Conservation (phyloP, 148 eudicot genomes). For the Rhododendron griersonianum region DNA sequence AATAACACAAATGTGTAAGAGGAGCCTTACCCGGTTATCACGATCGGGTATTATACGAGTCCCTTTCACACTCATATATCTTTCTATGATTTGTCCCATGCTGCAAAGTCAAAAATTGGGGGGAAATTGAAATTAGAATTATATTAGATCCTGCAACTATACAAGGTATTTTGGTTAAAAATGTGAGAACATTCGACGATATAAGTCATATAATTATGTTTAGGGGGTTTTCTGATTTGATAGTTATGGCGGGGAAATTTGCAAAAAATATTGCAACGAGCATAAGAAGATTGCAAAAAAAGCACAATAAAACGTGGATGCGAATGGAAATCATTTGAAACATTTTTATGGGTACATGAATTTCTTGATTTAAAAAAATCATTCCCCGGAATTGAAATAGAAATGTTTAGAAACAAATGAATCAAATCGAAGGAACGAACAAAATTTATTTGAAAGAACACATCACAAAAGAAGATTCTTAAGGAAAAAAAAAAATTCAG, state of each 20-base stretch:
- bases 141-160: too few species aligned
- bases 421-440: background rate
- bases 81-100: constrained; percentile 56
- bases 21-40: constrained; percentile 36
- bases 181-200: background rate
- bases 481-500: background rate
- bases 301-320: background rate
- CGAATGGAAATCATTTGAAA: background rate
- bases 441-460: background rate
- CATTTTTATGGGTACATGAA: background rate
- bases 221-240: background rate
- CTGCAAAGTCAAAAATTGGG: constrained; percentile 16
- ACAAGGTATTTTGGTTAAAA: background rate
- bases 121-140: too few species aligned
- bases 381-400: background rate
- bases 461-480: background rate
- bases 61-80: constrained; percentile 42
- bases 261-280: too few species aligned
- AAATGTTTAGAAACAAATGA: background rate
- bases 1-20: background rate
- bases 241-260: background rate
- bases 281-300: too few species aligned
- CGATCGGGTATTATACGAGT: constrained; percentile 41
- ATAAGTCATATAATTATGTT: background rate
- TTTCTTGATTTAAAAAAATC: background rate